phyloP scores from a whole-genome alignment of 2,329 filamentous ascomycete genomes.

The Coccinonectria pachysandricola region DNA sequence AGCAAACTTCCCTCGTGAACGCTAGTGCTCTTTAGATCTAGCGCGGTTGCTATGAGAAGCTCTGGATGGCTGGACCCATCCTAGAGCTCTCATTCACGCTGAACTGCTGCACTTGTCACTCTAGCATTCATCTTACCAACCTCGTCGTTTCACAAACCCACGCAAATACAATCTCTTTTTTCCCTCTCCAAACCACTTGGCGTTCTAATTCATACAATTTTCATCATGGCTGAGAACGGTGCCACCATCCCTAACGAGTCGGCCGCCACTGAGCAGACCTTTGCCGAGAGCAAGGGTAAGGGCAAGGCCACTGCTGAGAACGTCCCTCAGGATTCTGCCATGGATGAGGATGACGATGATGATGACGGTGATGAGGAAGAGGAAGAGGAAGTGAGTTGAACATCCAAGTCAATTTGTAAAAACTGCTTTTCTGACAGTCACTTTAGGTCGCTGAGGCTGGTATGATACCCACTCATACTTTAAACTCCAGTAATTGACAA shows the following conservation, averaged over 20 bases:
- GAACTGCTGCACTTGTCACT: too few species aligned
- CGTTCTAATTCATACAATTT: slow-evolving; percentile 4
- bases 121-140: too few species aligned
- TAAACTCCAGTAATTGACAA: slow-evolving; percentile 15
- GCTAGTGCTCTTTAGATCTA: slow-evolving; percentile 13
- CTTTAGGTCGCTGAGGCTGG: slow-evolving; percentile 20
- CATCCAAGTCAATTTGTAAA: neutral
- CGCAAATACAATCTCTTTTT: slow-evolving; percentile 4
- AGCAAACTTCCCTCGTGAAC: too few species aligned
- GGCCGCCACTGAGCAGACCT: slow-evolving; percentile 27
- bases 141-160: slow-evolving; percentile 14
- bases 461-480: slow-evolving; percentile 12
- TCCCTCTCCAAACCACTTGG: slow-evolving; percentile 8
- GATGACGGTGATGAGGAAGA: slow-evolving; percentile 55
- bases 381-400: slow-evolving; percentile 20
- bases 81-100: too few species aligned
- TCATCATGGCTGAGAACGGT: slow-evolving; percentile 43
- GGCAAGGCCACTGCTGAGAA: slow-evolving; percentile 58
- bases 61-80: slow-evolving; percentile 11
- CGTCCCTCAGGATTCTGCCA: slow-evolving; percentile 47
- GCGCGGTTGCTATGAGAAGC: slow-evolving; percentile 22
- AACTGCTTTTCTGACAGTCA: slow-evolving; percentile 14
- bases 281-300: slow-evolving; percentile 67
- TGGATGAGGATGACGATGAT: slow-evolving; percentile 68
- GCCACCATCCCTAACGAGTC: slow-evolving; percentile 36